Evolutionary conservation across 352 stramenopile genomes (phyloP), one percentile per base, ranked within the genome.

Genomic region (Globisporangium acanthophoron): DNA sequence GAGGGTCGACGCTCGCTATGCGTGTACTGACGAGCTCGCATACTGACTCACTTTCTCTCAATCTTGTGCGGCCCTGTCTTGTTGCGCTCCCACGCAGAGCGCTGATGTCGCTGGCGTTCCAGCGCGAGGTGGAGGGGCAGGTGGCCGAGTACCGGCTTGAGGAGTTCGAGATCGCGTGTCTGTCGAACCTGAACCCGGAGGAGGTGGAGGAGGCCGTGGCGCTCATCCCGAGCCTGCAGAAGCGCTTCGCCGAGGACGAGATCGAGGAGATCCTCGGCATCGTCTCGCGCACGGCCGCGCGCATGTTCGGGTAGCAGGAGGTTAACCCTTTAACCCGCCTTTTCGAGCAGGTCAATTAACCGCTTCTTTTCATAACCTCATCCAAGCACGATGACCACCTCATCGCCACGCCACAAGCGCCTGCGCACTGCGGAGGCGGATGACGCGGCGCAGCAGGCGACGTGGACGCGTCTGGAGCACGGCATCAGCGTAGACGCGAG

Each of bases 251-350:
- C 7, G 87, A 96, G 57, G 86, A 96, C 46, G 86, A 96, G 67
- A 94, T 96, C 54, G 87, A 96, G 62, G 87, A 96, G 64, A 94
- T 96, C 47, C 58, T 96, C 24, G 77, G 78, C 41, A 96, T 94
- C 56, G 87, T 96, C 41, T 93, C 85, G 50, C 83, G 87, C 54
- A 93, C 85, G 35, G 84, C 87, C 1, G 87, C 86, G 33, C 83
- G 86, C 57, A 96, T 96, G 86, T 93, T 91, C 62, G 78, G 78
- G 54, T 91, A 62, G 70, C 3, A 5, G 29, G 33, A 37, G 24
- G 24, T 27, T 27, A 27, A 27, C 24, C 24, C 24, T 27, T 27
- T 27, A 27, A 27, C 24, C 24, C 24, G 24, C 24, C 1, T 27
- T 27, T 27, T 27, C 24, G 24, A 27, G 24, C 24, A 27, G 24